phyloP scores from a whole-genome alignment of 2,329 filamentous ascomycete genomes.

The Ambrosiella cleistominuta region DNA sequence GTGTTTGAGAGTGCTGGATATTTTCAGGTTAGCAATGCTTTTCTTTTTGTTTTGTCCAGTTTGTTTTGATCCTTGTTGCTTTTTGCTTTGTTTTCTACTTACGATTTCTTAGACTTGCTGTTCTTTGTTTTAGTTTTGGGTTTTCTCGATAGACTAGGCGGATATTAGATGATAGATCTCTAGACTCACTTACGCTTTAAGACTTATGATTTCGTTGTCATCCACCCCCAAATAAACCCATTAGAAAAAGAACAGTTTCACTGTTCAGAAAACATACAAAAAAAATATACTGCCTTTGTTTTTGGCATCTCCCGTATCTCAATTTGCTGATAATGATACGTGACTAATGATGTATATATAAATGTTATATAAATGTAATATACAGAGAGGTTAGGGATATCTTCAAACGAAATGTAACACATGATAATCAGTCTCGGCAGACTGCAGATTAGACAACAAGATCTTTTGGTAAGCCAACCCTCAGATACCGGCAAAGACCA shows the following conservation, averaged over 20 bases:
- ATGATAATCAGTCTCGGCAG: neutral
- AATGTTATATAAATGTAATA: conserved; percentile 2
- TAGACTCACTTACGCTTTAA: no score
- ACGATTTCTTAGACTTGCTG: neutral
- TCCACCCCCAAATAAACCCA: neutral
- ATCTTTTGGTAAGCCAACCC: no score
- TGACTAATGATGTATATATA: neutral
- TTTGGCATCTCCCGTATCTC: neutral
- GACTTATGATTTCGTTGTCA: no score
- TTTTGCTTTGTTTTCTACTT: neutral
- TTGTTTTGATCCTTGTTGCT: neutral
- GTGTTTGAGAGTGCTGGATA: neutral
- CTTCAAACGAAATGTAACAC: neutral
- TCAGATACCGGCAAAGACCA: no score
- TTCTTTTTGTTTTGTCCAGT: neutral
- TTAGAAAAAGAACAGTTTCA: neutral
- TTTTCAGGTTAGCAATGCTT: neutral
- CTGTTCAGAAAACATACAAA: neutral
- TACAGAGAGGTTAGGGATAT: conserved; percentile 1
- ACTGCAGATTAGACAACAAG: neutral
- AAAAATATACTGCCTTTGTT: neutral
- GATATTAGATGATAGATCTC: no score
- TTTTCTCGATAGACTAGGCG: neutral
- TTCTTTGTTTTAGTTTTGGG: neutral
- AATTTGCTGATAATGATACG: neutral